Evolutionary conservation across 768 basidiomycete genomes (phyloP), one percentile per base, ranked within the genome.

Genomic region (Clavulina sp.): DNA sequence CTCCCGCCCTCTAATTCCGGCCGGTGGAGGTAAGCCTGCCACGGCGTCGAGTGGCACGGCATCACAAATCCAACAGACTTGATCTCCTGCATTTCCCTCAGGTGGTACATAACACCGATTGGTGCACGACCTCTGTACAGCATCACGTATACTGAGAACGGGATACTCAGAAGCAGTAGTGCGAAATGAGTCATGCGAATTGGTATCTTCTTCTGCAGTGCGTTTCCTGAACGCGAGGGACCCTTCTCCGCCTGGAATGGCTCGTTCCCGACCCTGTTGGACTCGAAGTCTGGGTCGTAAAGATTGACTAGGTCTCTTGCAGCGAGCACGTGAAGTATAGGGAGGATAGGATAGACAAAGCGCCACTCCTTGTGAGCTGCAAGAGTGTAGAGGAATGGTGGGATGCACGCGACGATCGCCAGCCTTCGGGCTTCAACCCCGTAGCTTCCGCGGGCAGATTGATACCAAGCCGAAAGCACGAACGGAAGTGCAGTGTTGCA

Each of bases 11-110:
- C 76, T 5, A 87, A 70, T 47, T 81, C 72, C 24, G 69, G 66
- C 19, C 77, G 70, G 62, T 97, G 95, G 5, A 97, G 62, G 63
- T 89, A 81, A 1, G 88, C 78, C 60, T 87, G 83, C 68, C 85
- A 89, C 4, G 93, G 93, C 1, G 85, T 87, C 21, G 92, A 95
- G 66, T 99, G 93, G 57, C 95, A 99, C 6, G 95, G 93, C 85
- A 89, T 92, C 21, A 96, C 65, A 59, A 88, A 79, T 1, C 85
- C 88, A 21, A 93, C 66, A 19, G 73, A 69, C 4, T 57, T 56
- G 24, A 82, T 66, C 19, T 78, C 68, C 5, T 68, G 60, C 41
- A 84, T 66, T 23, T 64, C 60, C 29, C 77, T 73, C 41, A 95
- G 66, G 62, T 77, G 80, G 9, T 75, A 69, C 61, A 86, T 73